A percentile compares a stretch with the other conserved stretches of the same genome.
These are phyloP conservation scores for Hymenotorrendiella dingleyae DNA, from an alignment of 2,329 filamentous ascomycete genomes.

Conservation along the genomic window DNA sequence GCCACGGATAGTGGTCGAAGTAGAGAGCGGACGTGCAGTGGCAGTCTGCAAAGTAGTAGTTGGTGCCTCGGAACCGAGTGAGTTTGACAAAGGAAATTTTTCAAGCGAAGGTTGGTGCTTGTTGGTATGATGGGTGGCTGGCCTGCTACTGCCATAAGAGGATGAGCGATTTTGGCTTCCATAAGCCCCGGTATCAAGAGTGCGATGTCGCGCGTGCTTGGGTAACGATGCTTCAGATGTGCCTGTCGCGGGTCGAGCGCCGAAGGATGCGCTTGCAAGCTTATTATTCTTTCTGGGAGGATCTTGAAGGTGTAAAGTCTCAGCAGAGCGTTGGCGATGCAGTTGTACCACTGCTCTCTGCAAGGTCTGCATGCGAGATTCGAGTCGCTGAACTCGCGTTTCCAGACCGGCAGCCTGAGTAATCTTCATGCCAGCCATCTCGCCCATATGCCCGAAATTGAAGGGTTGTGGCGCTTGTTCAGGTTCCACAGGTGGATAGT, in stretches of 20 bases:
- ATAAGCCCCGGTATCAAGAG: conserved; percentile 6
- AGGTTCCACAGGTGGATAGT: conserved; percentile 14
- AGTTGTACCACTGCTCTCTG: conserved; percentile 34
- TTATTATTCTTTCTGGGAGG: conserved; percentile 15
- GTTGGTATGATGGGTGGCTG: conserved; percentile 23
- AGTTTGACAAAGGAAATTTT: conserved; percentile 9
- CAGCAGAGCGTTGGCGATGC: conserved; percentile 7
- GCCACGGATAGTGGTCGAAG: conserved; percentile 28
- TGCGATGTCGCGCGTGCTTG: conserved; percentile 11
- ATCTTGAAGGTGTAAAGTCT: conserved; percentile 21
- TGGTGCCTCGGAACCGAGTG: conserved; percentile 6
- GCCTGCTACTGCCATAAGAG: conserved; percentile 22
- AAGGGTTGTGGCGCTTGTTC: conserved; percentile 45
- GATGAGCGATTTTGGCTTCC: conserved; percentile 17
- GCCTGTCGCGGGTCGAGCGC: conserved; percentile 17
- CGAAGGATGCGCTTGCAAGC: conserved; percentile 14
- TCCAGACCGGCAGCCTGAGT: conserved; percentile 50
- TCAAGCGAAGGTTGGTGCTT: conserved; percentile 22
- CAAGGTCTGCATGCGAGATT: conserved; percentile 45
- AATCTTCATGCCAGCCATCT: conserved; percentile 50
- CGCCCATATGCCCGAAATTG: conserved; percentile 44
- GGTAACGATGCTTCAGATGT: conserved; percentile 25
- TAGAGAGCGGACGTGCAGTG: conserved; percentile 26
- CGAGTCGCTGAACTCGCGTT: conserved; percentile 45
- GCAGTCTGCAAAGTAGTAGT: conserved; percentile 8